Evolutionary conservation across 345 rosid genomes (phyloP).

Genomic region (Salix arbutifolia): DNA sequence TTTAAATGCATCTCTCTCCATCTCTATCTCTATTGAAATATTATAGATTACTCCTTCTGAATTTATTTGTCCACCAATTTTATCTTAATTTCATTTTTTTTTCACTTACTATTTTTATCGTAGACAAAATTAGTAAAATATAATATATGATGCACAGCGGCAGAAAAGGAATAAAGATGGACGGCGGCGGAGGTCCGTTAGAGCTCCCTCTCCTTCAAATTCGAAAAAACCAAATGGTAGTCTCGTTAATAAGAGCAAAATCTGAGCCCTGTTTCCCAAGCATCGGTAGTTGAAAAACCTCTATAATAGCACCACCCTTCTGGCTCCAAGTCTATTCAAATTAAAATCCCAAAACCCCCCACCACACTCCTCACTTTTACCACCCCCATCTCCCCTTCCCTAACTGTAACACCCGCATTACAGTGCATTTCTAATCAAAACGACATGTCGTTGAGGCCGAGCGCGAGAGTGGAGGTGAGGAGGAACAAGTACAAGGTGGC

Average conservation of each 20-base stretch:
- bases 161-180: not conserved
- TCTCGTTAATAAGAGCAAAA: not conserved
- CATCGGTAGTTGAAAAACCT: not conserved
- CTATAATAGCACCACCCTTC: not conserved
- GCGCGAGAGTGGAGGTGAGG: slow-evolving; percentile 26
- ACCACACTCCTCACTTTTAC: not conserved
- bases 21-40: no score
- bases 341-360: slow-evolving; percentile 9
- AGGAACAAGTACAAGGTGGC: slow-evolving; percentile 29
- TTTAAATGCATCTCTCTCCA: no score
- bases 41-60: no score
- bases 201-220: slow-evolving; percentile 1
- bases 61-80: no score
- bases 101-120: not conserved
- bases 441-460: slow-evolving; percentile 30
- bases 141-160: not conserved
- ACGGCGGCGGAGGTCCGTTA: slow-evolving; percentile 12
- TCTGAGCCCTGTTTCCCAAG: not conserved
- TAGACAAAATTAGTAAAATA: not conserved
- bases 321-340: not conserved
- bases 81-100: no score
- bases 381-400: not conserved
- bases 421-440: not conserved
- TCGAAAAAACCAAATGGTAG: slow-evolving; percentile 12
- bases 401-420: not conserved